Conservation (phyloP, 2,329 filamentous ascomycete genomes). For the Colletotrichum chlorophyti region DNA sequence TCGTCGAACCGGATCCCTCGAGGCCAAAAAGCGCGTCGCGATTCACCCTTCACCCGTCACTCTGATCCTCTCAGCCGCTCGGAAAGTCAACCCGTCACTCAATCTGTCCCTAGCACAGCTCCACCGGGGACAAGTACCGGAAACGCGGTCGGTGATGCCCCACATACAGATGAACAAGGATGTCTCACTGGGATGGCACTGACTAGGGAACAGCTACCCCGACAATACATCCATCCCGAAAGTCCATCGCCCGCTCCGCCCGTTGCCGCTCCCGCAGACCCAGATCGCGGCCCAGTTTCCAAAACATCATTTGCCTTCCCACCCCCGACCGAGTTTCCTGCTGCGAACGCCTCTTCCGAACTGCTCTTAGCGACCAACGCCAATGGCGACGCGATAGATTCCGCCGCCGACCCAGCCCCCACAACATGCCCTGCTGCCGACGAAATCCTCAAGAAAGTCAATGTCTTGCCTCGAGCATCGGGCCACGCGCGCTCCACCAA, state of each 20-base stretch:
- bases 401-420: not conserved
- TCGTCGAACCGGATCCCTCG: not conserved
- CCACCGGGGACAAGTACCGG: slow-evolving; percentile 2
- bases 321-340: not conserved
- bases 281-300: slow-evolving; percentile 2
- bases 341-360: not conserved
- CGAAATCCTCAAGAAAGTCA: slow-evolving; percentile 9
- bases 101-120: slow-evolving; percentile 1
- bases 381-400: slow-evolving; percentile 11
- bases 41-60: not conserved
- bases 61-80: not conserved
- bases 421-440: slow-evolving; percentile 8
- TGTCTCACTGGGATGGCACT: slow-evolving; percentile 29
- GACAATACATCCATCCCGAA: slow-evolving; percentile 13
- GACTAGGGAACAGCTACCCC: slow-evolving; percentile 24
- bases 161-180: too few relatives aligned
- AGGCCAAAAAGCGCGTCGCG: not conserved
- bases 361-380: not conserved
- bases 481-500: not conserved
- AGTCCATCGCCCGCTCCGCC: slow-evolving; percentile 5
- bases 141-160: slow-evolving; percentile 14
- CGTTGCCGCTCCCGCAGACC: slow-evolving; percentile 3
- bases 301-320: not conserved
- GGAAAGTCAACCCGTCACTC: not conserved
- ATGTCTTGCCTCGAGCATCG: slow-evolving; percentile 25